Evolutionary conservation across 306 rosid species (phyloP), one percentile per base, ranked within the genome.

Genomic region (Quercus aquifolioides): DNA sequence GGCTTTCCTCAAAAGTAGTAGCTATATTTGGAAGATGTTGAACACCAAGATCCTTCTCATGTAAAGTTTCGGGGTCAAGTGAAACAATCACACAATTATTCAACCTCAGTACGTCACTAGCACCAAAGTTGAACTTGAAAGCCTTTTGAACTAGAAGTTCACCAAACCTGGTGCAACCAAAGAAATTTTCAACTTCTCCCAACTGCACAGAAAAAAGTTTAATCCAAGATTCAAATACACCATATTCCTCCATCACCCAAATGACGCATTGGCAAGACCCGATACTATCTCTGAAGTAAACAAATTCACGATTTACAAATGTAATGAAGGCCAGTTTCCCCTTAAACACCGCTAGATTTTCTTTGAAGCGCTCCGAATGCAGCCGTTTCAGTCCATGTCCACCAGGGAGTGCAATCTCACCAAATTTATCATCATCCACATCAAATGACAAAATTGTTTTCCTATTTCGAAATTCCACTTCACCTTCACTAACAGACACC

Each of bases 281-380:
- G 1, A 3, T 5, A 58, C 31, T 0, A 6, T 11, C 28, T 5
- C 12, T 2, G 11, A 41, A 41, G 12, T 41, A 0, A 0, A 7
- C 0, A 8, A 7, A 8, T 49, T 12, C 54, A 11, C 15, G 5
- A 13, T 10, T 1, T 49, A 1, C 17, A 21, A n/a, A 60, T 1
- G 3, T 25, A 12, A 60, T 9, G 6, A 4, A 23, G 17, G 67
- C 33, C 2, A 60, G 33, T 10, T 60, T 60, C 26, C 67, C 67
- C 67, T 60, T 10, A 26, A 21, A 60, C 31, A 10, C 15, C 1
- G 17, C 67, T 20, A 60, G 67, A 23, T 21, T 12, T 26, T 26
- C 46, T 41, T 41, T 8, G 46, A 0, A 8, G 11, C 46, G 46
- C 46, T 8, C 46, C 3, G 46, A 41, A 41, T 0, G 46, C 0